phyloP scores from a whole-genome alignment of 768 basidiomycete species.

The Auricularia heimuer region DNA sequence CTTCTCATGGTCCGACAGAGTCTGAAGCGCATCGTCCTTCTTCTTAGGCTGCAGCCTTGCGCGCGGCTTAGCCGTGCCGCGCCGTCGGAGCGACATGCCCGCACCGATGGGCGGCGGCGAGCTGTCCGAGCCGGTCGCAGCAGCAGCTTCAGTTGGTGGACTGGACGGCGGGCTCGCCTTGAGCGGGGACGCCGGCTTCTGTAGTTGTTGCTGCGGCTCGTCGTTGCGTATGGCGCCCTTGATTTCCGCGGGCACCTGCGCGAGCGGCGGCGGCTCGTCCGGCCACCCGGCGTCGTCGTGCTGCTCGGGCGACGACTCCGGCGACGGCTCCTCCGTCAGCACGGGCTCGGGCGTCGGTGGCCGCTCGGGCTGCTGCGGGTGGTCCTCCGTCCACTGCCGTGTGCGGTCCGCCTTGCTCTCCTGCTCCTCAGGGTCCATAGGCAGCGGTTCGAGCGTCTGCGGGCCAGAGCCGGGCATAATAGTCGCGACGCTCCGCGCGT shows the following conservation, averaged over 20 bases:
- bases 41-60: not conserved
- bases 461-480: slow-evolving; percentile 32
- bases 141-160: not conserved
- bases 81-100: not conserved
- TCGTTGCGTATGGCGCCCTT: not conserved
- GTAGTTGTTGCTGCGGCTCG: not conserved
- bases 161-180: not conserved
- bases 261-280: not conserved
- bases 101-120: not conserved
- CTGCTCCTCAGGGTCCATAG: not conserved
- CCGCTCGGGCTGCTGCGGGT: not conserved
- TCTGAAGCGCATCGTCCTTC: not conserved
- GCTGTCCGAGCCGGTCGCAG: not conserved
- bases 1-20: not conserved
- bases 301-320: not conserved
- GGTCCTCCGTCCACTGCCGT: not conserved
- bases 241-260: not conserved
- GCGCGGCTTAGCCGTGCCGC: not conserved
- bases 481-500: slow-evolving; percentile 62
- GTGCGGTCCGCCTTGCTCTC: not conserved
- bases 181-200: not conserved
- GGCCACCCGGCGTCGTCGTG: not conserved
- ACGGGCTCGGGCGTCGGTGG: not conserved
- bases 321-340: not conserved
- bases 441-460: not conserved